Base-by-base conservation (phyloP, 495 filamentous ascomycete species). In the Lophiotrema nucula region DNA sequence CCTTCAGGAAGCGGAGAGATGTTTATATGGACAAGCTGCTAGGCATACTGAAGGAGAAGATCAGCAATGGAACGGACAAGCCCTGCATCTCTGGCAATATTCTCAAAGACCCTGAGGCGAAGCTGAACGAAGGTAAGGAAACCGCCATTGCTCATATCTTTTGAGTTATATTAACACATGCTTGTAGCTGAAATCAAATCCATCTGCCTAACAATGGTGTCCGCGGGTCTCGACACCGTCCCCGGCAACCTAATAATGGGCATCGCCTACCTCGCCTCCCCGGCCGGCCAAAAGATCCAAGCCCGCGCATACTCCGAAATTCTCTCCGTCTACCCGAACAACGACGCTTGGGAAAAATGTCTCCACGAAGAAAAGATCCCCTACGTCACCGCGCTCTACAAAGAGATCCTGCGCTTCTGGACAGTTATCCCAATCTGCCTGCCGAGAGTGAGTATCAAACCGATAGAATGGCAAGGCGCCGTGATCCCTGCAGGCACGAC, bases 141-240 rank as follows among this genome's bases (percentile, higher is more conserved):
- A 4, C 12, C 23, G 4, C 22, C 25, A 13, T 25, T 31, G 18
- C 13, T 24, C 21, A 22, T 13, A 21, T 39, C 31, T 22, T 11
- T 4, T 45, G 3, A n/a, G 18, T 25, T 31, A 21, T 19, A 1
- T 28, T 53, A 21, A 19, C n/a, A n/a, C n/a, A n/a, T 16, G 23
- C 26, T n/a, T 38, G 1, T 33, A 82, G 83, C 80, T 18, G 85
- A 88, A 69, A 78, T 88, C 25, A 86, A 86, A 61, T 86, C 83
- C 2, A 85, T 89, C 55, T 87, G 86, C 69, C 69, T 89, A 47
- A 87, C 84, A 24, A 89, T 89, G 85, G 86, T 88, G 3, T 85
- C 82, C 13, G 86, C 84, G 4, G 85, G 81, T 45, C 76, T 86
- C n/a, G 86, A 85, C 68, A 88, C 83, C 10, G 81, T 85, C 19